These are phyloP conservation scores for Aaosphaeria arxii DNA, from an alignment of 2,329 filamentous ascomycete genomes.

Conservation along the genomic window DNA sequence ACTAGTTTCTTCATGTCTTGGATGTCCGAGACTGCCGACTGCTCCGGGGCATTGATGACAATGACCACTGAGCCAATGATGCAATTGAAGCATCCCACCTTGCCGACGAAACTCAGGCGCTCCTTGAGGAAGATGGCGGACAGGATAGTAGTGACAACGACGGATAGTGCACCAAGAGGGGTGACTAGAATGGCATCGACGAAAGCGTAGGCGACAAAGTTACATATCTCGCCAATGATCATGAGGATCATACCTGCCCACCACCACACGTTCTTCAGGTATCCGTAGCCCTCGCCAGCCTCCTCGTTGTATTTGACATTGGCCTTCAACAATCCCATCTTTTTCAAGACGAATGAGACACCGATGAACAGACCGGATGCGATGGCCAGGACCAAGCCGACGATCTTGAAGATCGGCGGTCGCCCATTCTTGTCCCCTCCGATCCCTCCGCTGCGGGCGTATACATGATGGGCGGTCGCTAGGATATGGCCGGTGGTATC, in stretches of 20 bases:
- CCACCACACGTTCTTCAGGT: slow-evolving; percentile 93
- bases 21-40: slow-evolving; percentile 81
- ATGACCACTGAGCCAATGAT: slow-evolving; percentile 92
- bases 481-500: slow-evolving; percentile 39
- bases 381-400: slow-evolving; percentile 83
- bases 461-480: slow-evolving; percentile 42
- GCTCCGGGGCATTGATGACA: slow-evolving; percentile 84
- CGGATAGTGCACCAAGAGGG: slow-evolving; percentile 83
- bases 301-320: slow-evolving; percentile 97
- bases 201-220: slow-evolving; percentile 95
- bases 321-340: slow-evolving; percentile 82
- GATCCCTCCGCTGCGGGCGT: slow-evolving; percentile 43
- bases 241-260: slow-evolving; percentile 95
- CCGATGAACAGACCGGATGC: slow-evolving; percentile 91
- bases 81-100: slow-evolving; percentile 92
- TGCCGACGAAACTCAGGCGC: slow-evolving; percentile 89
- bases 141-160: slow-evolving; percentile 86
- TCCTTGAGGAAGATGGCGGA: slow-evolving; percentile 96
- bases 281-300: slow-evolving; percentile 94
- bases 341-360: slow-evolving; percentile 92
- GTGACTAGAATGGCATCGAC: slow-evolving; percentile 96
- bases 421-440: slow-evolving; percentile 34
- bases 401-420: slow-evolving; percentile 70
- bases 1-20: slow-evolving; percentile 90
- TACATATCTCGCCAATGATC: slow-evolving; percentile 95